phyloP scores from a whole-genome alignment of 2,329 filamentous ascomycete genomes.

The Lachnellula subtilissima region DNA sequence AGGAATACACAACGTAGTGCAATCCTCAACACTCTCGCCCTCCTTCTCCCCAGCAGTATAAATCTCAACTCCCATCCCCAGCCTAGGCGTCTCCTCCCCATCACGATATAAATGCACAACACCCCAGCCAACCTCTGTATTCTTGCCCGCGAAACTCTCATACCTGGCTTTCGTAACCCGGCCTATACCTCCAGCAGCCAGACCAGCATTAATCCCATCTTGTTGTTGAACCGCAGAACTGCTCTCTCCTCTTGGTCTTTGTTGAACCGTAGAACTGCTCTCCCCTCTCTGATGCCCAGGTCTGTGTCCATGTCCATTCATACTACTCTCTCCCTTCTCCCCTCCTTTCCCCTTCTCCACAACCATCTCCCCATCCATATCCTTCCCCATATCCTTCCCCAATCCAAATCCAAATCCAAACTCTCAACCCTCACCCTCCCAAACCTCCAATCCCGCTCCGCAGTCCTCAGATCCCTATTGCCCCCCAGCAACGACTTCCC shows the following conservation, averaged over 20 bases:
- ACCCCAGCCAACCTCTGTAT: slow-evolving; percentile 82
- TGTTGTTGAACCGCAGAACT: slow-evolving; percentile 29
- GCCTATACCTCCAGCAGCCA: slow-evolving; percentile 38
- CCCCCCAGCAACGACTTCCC: no score
- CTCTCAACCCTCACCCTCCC: slow-evolving; percentile 74
- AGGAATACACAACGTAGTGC: slow-evolving; percentile 86
- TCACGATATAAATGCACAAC: slow-evolving; percentile 93
- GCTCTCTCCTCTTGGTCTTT: slow-evolving; percentile 25
- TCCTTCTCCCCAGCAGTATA: slow-evolving; percentile 28
- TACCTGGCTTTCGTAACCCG: slow-evolving; percentile 80
- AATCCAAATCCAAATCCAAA: slow-evolving; percentile 60
- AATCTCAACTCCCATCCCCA: slow-evolving; percentile 43
- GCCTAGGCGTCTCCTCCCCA: slow-evolving; percentile 62
- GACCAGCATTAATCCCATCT: slow-evolving; percentile 22
- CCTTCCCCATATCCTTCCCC: background rate
- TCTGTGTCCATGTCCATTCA: background rate
- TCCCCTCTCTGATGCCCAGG: background rate
- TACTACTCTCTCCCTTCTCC: background rate
- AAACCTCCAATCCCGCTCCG: slow-evolving; percentile 72
- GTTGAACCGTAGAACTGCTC: slow-evolving; percentile 29
- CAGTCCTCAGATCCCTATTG: slow-evolving; percentile 35
- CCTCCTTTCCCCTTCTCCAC: no score
- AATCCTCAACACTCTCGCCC: slow-evolving; percentile 44
- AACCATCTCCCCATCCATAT: background rate
- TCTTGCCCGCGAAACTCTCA: slow-evolving; percentile 61